Evolutionary conservation across 106 monocot species (phyloP).

Genomic region (Dioscorea alata): DNA sequence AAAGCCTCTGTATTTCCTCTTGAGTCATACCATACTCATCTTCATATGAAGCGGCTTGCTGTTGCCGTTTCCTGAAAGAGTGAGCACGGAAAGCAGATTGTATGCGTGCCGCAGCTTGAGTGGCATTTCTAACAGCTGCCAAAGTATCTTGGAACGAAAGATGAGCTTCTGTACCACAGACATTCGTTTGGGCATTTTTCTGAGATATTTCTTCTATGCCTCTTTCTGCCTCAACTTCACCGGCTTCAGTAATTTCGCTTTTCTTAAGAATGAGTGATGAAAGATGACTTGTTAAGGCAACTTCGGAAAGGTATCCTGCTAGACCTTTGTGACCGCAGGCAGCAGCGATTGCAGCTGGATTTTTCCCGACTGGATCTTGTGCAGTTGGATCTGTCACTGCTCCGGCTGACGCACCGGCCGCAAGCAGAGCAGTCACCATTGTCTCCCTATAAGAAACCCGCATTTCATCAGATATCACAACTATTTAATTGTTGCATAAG

Average conservation of each 20-base stretch:
- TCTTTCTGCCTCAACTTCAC: conserved; percentile 36
- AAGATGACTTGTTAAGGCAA: conserved; percentile 50
- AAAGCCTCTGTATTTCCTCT: conserved; percentile 41
- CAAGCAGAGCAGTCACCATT: conserved; percentile 70
- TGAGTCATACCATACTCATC: conserved; percentile 18
- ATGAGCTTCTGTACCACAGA: conserved; percentile 45
- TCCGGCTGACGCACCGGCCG: conserved; percentile 59
- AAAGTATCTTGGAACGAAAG: conserved; percentile 55
- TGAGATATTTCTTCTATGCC: conserved; percentile 36
- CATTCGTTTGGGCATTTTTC: conserved; percentile 18
- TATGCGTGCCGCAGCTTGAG: conserved; percentile 79
- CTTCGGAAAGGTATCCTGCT: conserved; percentile 77
- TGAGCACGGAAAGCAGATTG: conserved; percentile 73
- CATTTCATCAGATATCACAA: too few species aligned
- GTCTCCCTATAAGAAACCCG: conserved; percentile 40
- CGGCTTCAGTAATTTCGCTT: conserved; percentile 48
- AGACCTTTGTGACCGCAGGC: conserved; percentile 56
- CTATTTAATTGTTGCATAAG: too few species aligned
- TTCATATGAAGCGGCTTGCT: conserved; percentile 15
- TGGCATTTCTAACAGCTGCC: conserved; percentile 60
- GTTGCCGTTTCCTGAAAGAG: conserved; percentile 58
- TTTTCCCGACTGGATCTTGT: conserved; percentile 62
- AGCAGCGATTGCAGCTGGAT: conserved; percentile 58
- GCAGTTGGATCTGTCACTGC: conserved; percentile 65
- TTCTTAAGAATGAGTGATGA: conserved; percentile 38